Base-by-base conservation (phyloP, 2,329 filamentous ascomycete genomes). In the Ophiostoma fasciatum region DNA sequence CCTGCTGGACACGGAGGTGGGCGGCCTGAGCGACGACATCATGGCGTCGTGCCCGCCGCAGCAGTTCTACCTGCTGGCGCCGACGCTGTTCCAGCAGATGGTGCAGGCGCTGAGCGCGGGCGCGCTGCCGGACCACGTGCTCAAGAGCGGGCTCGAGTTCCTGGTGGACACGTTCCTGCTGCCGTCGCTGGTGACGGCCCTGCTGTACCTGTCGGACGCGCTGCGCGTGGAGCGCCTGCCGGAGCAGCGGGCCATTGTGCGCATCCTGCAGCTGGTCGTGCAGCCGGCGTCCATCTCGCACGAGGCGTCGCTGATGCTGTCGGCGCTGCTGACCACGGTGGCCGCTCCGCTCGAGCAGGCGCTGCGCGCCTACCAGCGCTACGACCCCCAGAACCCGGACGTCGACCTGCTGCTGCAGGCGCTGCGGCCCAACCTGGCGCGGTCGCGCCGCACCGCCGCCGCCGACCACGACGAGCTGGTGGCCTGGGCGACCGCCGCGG, bases 1-100 rank as follows among this genome's bases (percentile, higher is more conserved):
- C 0, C 66, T 92, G 3, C 88, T 84, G 46, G 76, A 82, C 43
- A 74, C 70, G 7, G 81, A 87, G 46, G 70, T 74, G 11, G 72
- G 74, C 25, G 80, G 79, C 0, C 69, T 90, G 4, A 75, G 75
- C 7, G 82, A 90, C 48, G 82, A 88, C 39, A 61, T 88, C 7
- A 82, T 88, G 71, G 77, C 80, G 8, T 80, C 79, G 1, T 90
- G 82, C 47, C 75, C 78, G 2, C 83, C 83, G 1, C 82, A 87
- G 49, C 76, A 85, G 27, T 90, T 90, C 51, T 88, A 88, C 48
- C 59, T 82, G 14, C 64, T 90, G 4, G 74, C 85, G 12, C 79
- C 83, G 2, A 78, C 80, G 0, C 59, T 90, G 0, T 85, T 88
- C 50, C 69, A 78, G 45, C 78, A 84, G 46, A 82, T 79, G 28